Base-by-base conservation (phyloP, 1,139 yeast species). In the Suhomyces taliae region DNA sequence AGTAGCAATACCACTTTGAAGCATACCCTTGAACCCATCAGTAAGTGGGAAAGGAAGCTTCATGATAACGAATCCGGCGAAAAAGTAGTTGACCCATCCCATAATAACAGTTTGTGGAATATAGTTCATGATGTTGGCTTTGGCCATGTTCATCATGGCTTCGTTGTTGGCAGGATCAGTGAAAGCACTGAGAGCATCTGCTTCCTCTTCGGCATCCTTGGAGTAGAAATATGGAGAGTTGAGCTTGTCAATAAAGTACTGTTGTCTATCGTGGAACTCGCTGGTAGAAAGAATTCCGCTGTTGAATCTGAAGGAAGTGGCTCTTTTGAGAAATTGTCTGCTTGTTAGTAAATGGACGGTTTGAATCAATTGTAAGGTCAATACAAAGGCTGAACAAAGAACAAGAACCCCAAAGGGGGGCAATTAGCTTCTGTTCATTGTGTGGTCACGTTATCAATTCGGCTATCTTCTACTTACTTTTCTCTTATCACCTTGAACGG, bases 51-150 rank as follows among this genome's bases (percentile, higher is more conserved):
- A 74, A 5, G 79, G 79, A 36, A 74, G 62, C 54, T 71, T 73
- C 79, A 74, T 88, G 42, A 91, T 80, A 19, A 93, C 87, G 59
- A 90, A 90, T 1, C 97, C 98, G 8, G 95, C 90, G 65, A 90
- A 93, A 69, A 93, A 90, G 58, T 85, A 89, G 63, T 90, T 90
- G 54, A 91, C 93, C 97, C 97, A 93, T 56, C 91, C 91, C 97
- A 93, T 91, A 57, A 91, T 86, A 41, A 90, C 65, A 0, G 97
- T 90, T 67, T 93, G 98, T 1, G 98, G 97, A 15, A 90, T 81
- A 62, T 85, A 89, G 66, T 83, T 88, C 64, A 91, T 83, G 57
- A 90, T 72, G 60, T 90, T 91, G 5, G 86, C 85, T 62, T 89
- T 89, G 48, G 91, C 81, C 85, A 89, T 85, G 46, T 76, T 78